Evolutionary conservation across 2,329 filamentous ascomycete genomes (phyloP).

Genomic region (Diaporthe amygdali): DNA sequence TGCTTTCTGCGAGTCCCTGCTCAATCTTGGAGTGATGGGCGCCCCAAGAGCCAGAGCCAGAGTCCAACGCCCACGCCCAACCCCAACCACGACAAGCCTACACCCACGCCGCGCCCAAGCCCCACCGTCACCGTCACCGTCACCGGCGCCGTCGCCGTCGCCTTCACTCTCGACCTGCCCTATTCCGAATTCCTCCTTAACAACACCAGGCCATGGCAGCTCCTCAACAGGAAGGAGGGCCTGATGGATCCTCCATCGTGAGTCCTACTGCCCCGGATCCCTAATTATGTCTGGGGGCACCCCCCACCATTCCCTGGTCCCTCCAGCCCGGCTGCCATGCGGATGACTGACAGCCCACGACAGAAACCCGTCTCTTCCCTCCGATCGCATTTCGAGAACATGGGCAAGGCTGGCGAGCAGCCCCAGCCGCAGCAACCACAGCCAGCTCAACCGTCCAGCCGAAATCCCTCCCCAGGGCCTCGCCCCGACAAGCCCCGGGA

Average conservation of each 20-base stretch:
- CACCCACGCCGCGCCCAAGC: conserved; percentile 30
- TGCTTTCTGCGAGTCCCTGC: conserved; percentile 24
- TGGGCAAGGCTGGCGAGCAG: conserved; percentile 57
- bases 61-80: background rate
- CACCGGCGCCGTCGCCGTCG: background rate
- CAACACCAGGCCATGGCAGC: conserved; percentile 24
- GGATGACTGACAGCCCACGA: conserved; percentile 31
- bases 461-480: conserved; percentile 38
- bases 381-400: conserved; percentile 81
- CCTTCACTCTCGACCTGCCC: conserved; percentile 6
- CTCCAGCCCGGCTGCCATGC: background rate
- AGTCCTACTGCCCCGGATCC: conserved; percentile 35
- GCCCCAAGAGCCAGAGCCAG: conserved; percentile 20
- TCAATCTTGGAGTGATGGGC: conserved; percentile 26
- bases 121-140: conserved; percentile 27
- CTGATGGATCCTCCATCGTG: conserved; percentile 79
- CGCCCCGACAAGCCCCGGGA: conserved; percentile 51
- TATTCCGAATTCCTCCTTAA: conserved; percentile 4
- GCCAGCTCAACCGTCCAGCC: conserved; percentile 39
- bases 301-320: conserved; percentile 24
- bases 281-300: background rate
- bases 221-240: conserved; percentile 45
- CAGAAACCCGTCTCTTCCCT: conserved; percentile 84
- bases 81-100: background rate
- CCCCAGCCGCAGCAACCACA: conserved; percentile 35